Evolutionary conservation across 1,284 basidiomycete species (phyloP).

Genomic region (Fomes fomentarius): DNA sequence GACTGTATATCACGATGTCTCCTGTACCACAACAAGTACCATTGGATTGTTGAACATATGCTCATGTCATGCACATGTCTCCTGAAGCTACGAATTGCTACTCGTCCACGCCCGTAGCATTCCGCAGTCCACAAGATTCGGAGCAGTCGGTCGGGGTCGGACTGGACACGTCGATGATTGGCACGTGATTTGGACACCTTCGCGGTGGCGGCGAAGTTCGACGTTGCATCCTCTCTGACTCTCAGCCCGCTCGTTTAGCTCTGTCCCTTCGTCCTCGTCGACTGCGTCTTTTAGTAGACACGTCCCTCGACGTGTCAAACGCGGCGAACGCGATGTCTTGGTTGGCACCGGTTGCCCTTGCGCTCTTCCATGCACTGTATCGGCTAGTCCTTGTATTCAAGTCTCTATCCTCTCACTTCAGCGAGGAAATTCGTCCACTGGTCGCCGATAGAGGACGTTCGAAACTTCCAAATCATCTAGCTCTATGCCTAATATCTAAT

Average conservation of each 20-base stretch:
- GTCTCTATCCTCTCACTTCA: slow-evolving; percentile 43
- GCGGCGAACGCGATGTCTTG: slow-evolving; percentile 32
- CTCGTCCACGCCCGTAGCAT: too few species aligned
- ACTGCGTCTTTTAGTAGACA: slow-evolving; percentile 4
- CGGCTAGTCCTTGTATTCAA: slow-evolving; percentile 44
- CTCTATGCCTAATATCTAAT: slow-evolving; percentile 57
- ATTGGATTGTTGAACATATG: background rate
- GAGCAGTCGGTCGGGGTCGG: too few species aligned
- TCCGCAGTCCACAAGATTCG: too few species aligned
- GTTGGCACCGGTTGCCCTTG: slow-evolving; percentile 48
- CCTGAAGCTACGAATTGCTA: too few species aligned
- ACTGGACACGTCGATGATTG: background rate
- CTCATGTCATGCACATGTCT: too few species aligned
- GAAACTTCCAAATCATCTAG: slow-evolving; percentile 66
- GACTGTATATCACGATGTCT: slow-evolving; percentile 8
- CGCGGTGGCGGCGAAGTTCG: background rate
- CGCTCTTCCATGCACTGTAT: slow-evolving; percentile 61
- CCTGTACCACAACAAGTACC: background rate
- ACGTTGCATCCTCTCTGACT: background rate
- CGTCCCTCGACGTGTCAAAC: slow-evolving; percentile 14
- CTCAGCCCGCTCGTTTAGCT: background rate
- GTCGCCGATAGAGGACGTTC: slow-evolving; percentile 42
- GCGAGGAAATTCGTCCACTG: slow-evolving; percentile 49
- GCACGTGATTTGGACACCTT: slow-evolving; percentile 7
- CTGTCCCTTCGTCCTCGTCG: background rate